Conservation (phyloP, 2,329 filamentous ascomycete genomes). For the Tolypocladium pustulatum region DNA sequence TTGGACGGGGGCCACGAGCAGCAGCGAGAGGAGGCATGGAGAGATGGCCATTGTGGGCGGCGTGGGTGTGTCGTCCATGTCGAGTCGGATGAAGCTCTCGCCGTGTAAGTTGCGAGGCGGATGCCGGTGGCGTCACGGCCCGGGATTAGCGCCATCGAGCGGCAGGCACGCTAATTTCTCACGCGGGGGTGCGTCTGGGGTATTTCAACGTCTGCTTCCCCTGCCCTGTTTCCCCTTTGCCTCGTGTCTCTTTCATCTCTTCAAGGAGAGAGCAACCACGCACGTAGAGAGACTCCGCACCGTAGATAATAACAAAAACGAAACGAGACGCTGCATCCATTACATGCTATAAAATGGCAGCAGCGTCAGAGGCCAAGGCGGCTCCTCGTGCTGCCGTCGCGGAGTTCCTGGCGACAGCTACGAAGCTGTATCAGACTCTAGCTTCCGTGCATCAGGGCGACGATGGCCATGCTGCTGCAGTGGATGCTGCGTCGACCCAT, state of each 20-base stretch:
- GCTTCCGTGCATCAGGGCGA: conserved; percentile 1
- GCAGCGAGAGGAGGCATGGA: conserved; percentile 5
- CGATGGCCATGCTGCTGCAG: not conserved
- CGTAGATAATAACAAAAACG: not conserved
- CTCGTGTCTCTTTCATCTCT: not conserved
- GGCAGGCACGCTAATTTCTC: not conserved
- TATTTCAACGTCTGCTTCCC: not conserved
- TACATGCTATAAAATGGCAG: conserved; percentile 23
- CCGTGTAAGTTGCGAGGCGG: too few species aligned
- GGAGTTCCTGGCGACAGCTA: conserved; percentile 9
- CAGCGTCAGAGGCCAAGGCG: conserved; percentile 1
- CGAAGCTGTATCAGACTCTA: conserved; percentile 5
- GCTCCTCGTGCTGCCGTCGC: conserved; percentile 3
- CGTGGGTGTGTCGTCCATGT: too few species aligned
- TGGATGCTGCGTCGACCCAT: not conserved
- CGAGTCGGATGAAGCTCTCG: not conserved
- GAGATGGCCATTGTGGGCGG: conserved; percentile 4
- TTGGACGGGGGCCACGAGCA: conserved; percentile 4
- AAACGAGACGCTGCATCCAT: conserved; percentile 8
- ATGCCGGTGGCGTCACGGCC: not conserved
- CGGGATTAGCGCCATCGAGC: not conserved
- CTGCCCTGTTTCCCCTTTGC: not conserved
- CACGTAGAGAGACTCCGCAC: not conserved
- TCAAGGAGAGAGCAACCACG: too few species aligned
- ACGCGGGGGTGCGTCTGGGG: not conserved